Conservation (phyloP, 768 basidiomycete genomes). For the Boletus coccyginus region DNA sequence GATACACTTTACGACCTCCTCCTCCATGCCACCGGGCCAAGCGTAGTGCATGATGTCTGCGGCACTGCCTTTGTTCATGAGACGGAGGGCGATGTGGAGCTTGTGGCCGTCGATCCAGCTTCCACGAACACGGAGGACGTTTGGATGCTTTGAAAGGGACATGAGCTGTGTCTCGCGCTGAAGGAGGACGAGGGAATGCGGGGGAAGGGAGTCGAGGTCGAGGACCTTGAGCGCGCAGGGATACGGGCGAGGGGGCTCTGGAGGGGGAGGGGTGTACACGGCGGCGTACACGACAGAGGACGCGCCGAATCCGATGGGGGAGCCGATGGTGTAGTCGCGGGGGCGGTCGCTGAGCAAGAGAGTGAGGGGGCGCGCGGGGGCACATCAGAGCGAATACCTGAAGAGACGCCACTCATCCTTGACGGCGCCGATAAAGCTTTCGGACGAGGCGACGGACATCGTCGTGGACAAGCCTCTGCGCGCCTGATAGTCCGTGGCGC, state of each 20-base stretch:
- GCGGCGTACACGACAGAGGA: conserved; percentile 90
- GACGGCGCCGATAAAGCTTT: conserved; percentile 73
- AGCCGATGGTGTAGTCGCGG: conserved; percentile 70
- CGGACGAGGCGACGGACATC: conserved; percentile 22
- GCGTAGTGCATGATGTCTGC: conserved; percentile 82
- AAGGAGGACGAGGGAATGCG: conserved; percentile 64
- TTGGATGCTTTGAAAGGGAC: conserved; percentile 92
- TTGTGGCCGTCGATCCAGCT: conserved; percentile 85
- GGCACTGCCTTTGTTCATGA: conserved; percentile 88
- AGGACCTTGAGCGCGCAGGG: conserved; percentile 87
- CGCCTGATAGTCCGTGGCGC: no score
- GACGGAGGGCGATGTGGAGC: conserved; percentile 80
- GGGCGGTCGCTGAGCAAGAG: conserved; percentile 52
- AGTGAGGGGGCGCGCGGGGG: neutral
- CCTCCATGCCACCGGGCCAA: conserved; percentile 88
- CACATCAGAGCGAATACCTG: conserved; percentile 45
- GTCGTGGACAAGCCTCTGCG: neutral
- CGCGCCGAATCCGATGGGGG: conserved; percentile 86
- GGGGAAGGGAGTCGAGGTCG: conserved; percentile 78
- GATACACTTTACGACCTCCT: conserved; percentile 83
- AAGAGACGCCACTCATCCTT: conserved; percentile 81
- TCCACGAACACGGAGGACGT: conserved; percentile 87
- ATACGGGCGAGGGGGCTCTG: conserved; percentile 36
- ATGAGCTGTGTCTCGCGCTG: conserved; percentile 87
- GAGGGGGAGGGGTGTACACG: conserved; percentile 48